These are phyloP conservation scores for Micractinium conductrix DNA, from an alignment of 139 green algal species.

Conservation along the genomic window DNA sequence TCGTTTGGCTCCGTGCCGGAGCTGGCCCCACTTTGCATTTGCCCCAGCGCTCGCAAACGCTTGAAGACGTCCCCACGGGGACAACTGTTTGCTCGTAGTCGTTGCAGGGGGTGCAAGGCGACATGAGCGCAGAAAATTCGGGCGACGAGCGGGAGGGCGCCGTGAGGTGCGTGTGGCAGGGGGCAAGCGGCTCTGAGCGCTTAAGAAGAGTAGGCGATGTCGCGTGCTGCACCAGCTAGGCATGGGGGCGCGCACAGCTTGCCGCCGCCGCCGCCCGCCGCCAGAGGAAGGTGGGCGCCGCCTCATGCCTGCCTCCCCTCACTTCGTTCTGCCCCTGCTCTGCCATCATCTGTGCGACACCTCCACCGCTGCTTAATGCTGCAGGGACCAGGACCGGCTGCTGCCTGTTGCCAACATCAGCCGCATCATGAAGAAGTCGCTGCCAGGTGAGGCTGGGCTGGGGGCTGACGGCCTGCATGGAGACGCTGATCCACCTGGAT, in stretches of 20 bases:
- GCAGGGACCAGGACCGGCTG: constrained; percentile 92
- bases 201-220: not conserved
- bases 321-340: not conserved
- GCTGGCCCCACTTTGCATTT: too few relatives aligned
- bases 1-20: too few relatives aligned
- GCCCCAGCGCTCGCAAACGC: too few relatives aligned
- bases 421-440: constrained; percentile 98
- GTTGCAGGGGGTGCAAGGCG: too few relatives aligned
- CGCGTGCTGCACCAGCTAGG: not conserved
- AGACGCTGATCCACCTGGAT: too few relatives aligned
- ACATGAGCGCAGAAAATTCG: constrained; percentile 29
- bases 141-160: constrained; percentile 22
- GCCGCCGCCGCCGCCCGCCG: too few relatives aligned
- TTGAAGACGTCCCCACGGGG: too few relatives aligned
- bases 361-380: not conserved
- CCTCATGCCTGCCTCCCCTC: not conserved
- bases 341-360: too few relatives aligned
- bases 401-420: constrained; percentile 99
- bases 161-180: not conserved
- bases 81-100: too few relatives aligned
- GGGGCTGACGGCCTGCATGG: too few relatives aligned
- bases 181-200: not conserved
- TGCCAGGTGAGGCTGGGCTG: too few relatives aligned
- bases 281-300: not conserved
- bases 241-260: too few relatives aligned